Conservation (phyloP, 1,139 yeast genomes). For the Yamadazyma dushanensis region DNA sequence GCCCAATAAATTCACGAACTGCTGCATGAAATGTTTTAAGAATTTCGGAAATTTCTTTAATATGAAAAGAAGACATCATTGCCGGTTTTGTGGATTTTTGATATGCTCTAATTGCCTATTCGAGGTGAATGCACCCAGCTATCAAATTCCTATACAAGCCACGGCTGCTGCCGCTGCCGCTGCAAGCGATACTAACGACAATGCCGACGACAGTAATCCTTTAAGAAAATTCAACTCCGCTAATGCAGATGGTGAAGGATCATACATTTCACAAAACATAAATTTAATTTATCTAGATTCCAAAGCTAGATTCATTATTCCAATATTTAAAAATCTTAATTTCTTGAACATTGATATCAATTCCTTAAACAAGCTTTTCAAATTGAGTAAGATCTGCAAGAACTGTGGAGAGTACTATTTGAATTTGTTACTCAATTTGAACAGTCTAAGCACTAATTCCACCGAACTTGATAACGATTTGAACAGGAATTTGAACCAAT, state of each 20-base stretch:
- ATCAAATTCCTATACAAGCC: slow-evolving; percentile 3
- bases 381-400: slow-evolving; percentile 38
- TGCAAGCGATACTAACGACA: slow-evolving; percentile 3
- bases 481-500: slow-evolving; percentile 8
- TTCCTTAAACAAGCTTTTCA: slow-evolving; percentile 19
- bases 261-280: background rate
- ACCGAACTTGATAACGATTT: slow-evolving; percentile 2
- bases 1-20: slow-evolving; percentile 35
- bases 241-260: slow-evolving; percentile 1
- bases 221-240: background rate
- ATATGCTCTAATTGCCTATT: slow-evolving; percentile 38
- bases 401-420: slow-evolving; percentile 37
- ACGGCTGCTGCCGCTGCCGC: background rate
- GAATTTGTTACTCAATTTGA: slow-evolving; percentile 28
- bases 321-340: slow-evolving; percentile 27
- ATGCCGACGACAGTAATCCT: background rate
- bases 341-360: slow-evolving; percentile 7
- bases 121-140: slow-evolving; percentile 11
- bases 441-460: slow-evolving; percentile 14
- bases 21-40: slow-evolving; percentile 45
- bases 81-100: slow-evolving; percentile 45
- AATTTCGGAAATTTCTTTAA: slow-evolving; percentile 35
- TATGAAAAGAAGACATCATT: slow-evolving; percentile 40
- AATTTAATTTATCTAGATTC: slow-evolving; percentile 30
- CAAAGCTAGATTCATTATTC: slow-evolving; percentile 39